Percentiles rank a stretch among this genome's conserved stretches.
These are phyloP conservation scores for Ophiognomonia clavigignenti-juglandacearum DNA, from an alignment of 2,329 filamentous ascomycete genomes.

Conservation along the genomic window DNA sequence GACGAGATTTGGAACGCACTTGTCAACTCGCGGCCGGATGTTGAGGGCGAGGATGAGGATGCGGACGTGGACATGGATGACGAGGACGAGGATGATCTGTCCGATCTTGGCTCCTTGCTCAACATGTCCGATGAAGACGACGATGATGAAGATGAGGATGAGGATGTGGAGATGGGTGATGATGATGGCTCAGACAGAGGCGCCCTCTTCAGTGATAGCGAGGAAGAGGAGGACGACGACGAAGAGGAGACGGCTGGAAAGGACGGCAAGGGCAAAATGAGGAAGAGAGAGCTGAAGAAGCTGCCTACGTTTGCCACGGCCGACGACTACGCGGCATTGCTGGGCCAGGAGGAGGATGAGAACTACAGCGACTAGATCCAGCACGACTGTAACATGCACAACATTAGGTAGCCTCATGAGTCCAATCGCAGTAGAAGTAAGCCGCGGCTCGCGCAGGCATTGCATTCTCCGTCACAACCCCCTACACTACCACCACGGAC, in stretches of 20 bases:
- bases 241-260: slow-evolving; percentile 29
- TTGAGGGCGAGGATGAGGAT: slow-evolving; percentile 56
- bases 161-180: slow-evolving; percentile 34
- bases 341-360: slow-evolving; percentile 65
- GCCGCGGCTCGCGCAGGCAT: neutral
- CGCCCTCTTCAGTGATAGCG: slow-evolving; percentile 41
- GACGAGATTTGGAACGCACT: slow-evolving; percentile 91
- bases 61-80: slow-evolving; percentile 40
- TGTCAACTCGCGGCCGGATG: slow-evolving; percentile 72
- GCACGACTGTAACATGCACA: neutral
- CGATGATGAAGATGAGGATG: slow-evolving; percentile 38
- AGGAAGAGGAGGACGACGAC: slow-evolving; percentile 34
- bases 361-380: neutral
- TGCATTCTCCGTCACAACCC: neutral
- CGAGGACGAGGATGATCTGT: slow-evolving; percentile 41
- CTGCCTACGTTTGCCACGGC: slow-evolving; percentile 89
- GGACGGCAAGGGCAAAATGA: slow-evolving; percentile 44
- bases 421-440: no score
- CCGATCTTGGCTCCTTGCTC: slow-evolving; percentile 29
- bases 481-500: neutral
- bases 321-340: slow-evolving; percentile 86
- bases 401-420: neutral
- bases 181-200: slow-evolving; percentile 44
- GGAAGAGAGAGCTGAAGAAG: slow-evolving; percentile 79
- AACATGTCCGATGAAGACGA: slow-evolving; percentile 33